These are phyloP conservation scores for Agrocybe praecox DNA, from an alignment of 768 basidiomycete genomes.

Conservation along the genomic window DNA sequence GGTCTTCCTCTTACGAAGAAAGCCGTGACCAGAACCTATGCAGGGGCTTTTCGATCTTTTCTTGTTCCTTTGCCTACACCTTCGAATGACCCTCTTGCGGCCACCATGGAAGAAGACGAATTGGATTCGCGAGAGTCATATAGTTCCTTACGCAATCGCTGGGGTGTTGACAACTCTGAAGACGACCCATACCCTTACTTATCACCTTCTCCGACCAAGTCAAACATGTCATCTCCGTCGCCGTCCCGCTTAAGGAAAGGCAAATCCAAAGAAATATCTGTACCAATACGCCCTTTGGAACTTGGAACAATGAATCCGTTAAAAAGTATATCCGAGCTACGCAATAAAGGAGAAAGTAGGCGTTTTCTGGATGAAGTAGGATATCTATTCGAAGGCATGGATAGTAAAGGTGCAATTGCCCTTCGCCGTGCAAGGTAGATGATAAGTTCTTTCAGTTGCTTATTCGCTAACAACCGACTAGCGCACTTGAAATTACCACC, in stretches of 20 bases:
- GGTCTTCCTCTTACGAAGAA: constrained; percentile 26
- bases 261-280: constrained; percentile 31
- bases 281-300: constrained; percentile 36
- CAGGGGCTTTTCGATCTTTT: constrained; percentile 80
- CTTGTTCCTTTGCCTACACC: constrained; percentile 58
- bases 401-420: constrained; percentile 47
- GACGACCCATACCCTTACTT: constrained; percentile 55
- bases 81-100: constrained; percentile 18
- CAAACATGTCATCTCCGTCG: constrained; percentile 34
- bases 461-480: constrained; percentile 25
- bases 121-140: constrained; percentile 73
- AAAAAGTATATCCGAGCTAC: constrained; percentile 79
- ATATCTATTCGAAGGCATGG: constrained; percentile 83
- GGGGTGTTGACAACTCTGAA: constrained; percentile 82
- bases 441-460: background rate
- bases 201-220: constrained; percentile 34
- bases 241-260: constrained; percentile 36
- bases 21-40: constrained; percentile 65
- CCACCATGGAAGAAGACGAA: constrained; percentile 39
- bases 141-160: constrained; percentile 68
- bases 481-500: constrained; percentile 75
- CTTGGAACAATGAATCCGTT: constrained; percentile 70
- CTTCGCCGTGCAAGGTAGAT: constrained; percentile 70
- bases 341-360: constrained; percentile 79
- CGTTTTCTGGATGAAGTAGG: constrained; percentile 85